Evolutionary conservation across 1,284 basidiomycete genomes (phyloP), one percentile per base, ranked within the genome.

Genomic region (Neonothopanus nambi): DNA sequence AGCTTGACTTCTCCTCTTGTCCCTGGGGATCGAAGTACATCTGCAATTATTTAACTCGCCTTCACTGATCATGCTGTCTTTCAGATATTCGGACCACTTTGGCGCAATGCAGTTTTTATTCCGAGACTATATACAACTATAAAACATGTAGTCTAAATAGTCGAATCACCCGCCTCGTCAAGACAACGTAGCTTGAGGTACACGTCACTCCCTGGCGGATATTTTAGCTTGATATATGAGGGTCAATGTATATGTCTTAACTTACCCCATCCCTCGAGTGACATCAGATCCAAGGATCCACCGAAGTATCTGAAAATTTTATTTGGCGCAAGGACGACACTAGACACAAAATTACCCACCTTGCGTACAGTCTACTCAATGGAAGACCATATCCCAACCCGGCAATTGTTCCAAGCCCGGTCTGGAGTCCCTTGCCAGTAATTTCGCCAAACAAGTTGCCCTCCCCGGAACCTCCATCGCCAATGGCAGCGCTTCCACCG

Each of bases 351-450:
- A 46, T 28, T 17, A 35, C 77, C 55, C 64, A 84, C 76, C 72
- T 84, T 21, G 90, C 85, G 64, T 94, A 94, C 48, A 94, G 69
- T 58, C 82, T 80, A 65, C 91, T 91, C 87, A 94, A 89, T 3
- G 92, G 92, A 52, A 94, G 71, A 0, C 91, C 91, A 60, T 92
- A 93, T 2, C 93, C 93, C 37, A 95, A 70, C 1, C 91, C 90
- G 1, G 89, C 88, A 57, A 93, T 84, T 1, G 89, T 91, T 9
- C 90, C 90, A 42, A 79, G 64, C 9, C 78, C 81, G 48, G 81
- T 85, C 64, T 91, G 87, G 39, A 95, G 64, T 3, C 88, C 88
- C 63, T 87, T 85, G 1, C 81, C 79, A 3, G 87, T 84, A 41
- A 93, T 89, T 65, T 89, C 89, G 21, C 80, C 77, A 62, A 93